These are phyloP conservation scores for Apiotrichum siamense DNA, from an alignment of 1,284 basidiomycete species.

Conservation along the genomic window DNA sequence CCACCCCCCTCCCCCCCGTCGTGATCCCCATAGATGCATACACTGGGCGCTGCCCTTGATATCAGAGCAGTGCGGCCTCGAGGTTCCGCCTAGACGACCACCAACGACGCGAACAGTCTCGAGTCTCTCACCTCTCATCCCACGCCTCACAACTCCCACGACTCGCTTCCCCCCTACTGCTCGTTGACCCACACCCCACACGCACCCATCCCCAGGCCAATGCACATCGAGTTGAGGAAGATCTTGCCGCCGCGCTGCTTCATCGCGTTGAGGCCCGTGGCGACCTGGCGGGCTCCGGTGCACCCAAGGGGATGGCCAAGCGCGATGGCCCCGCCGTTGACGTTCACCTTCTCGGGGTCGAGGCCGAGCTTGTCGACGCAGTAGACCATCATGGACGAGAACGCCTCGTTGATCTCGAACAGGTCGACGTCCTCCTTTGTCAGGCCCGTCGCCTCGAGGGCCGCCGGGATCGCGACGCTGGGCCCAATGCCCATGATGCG, in stretches of 20 bases:
- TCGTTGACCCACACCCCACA: constrained; percentile 50
- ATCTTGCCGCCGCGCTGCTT: constrained; percentile 61
- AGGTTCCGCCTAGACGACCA: no score
- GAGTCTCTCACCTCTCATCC: no score
- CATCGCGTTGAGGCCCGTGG: constrained; percentile 78
- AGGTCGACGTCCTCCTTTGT: constrained; percentile 70
- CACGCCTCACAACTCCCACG: no score
- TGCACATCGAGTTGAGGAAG: constrained; percentile 92
- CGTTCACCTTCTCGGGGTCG: constrained; percentile 73
- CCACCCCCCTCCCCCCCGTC: no score
- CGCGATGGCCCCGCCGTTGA: constrained; percentile 84
- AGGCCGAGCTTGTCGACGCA: constrained; percentile 63
- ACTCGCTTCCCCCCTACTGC: constrained; percentile 18
- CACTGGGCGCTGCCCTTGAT: no score
- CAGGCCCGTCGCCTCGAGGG: constrained; percentile 62
- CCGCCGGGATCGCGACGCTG: constrained; percentile 72
- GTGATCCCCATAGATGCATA: no score
- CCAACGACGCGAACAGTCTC: no score
- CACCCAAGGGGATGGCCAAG: constrained; percentile 65
- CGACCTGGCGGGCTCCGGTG: constrained; percentile 81
- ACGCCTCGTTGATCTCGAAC: constrained; percentile 80
- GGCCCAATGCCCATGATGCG: constrained; percentile 88
- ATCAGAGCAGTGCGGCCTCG: no score
- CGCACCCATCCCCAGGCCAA: constrained; percentile 76
- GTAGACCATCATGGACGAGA: constrained; percentile 76